These are phyloP conservation scores for Colletotrichum euphorbiae DNA, from an alignment of 2,329 filamentous ascomycete genomes.

Conservation along the genomic window DNA sequence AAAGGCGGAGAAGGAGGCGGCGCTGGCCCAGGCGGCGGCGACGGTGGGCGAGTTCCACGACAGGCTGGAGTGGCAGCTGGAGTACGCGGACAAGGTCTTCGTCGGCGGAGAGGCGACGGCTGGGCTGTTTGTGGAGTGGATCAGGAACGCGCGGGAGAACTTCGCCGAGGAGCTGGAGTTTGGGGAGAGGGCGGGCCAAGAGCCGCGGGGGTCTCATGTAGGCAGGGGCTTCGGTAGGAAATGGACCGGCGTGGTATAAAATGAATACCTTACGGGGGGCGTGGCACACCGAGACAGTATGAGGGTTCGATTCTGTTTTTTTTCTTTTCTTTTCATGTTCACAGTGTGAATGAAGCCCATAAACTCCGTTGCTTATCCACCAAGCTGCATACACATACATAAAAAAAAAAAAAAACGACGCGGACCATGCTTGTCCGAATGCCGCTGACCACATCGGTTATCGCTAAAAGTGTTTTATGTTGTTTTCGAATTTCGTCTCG, in stretches of 20 bases:
- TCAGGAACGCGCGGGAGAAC: background rate
- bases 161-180: conserved; percentile 8
- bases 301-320: background rate
- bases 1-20: background rate
- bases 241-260: background rate
- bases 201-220: background rate
- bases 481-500: background rate
- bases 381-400: conserved; percentile 8
- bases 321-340: background rate
- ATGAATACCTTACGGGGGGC: background rate
- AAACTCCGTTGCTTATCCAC: conserved; percentile 19
- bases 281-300: background rate
- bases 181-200: conserved; percentile 16
- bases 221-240: background rate
- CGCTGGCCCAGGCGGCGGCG: background rate
- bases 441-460: conserved; percentile 9
- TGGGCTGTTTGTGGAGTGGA: background rate
- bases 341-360: background rate
- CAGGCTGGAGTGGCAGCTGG: conserved; percentile 2
- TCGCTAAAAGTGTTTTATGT: background rate
- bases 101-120: conserved; percentile 12
- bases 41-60: background rate
- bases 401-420: conserved; percentile 3
- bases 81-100: conserved; percentile 10
- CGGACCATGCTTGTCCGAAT: background rate